phyloP scores from a whole-genome alignment of 2,329 filamentous ascomycete genomes.

The Pestalotiopsis sp. region DNA sequence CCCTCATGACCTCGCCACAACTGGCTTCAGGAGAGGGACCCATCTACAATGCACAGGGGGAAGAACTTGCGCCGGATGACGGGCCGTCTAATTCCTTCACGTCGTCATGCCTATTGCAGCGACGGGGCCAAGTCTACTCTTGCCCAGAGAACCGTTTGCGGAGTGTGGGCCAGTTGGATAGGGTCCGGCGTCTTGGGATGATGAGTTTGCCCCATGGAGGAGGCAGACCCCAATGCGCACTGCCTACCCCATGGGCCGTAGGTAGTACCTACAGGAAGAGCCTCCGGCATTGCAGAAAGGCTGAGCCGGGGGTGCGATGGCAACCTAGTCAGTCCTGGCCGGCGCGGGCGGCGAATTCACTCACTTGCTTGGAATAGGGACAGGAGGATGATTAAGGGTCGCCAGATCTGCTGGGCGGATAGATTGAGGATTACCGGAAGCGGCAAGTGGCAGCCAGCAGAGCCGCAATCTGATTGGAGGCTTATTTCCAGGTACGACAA shows the following conservation, averaged over 20 bases:
- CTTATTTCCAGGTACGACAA: slow-evolving; percentile 20
- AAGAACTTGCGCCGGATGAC: slow-evolving; percentile 10
- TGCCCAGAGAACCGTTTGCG: background rate
- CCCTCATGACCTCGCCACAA: background rate
- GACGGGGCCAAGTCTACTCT: background rate
- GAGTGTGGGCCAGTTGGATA: background rate
- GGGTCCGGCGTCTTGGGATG: slow-evolving; percentile 5
- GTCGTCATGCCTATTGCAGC: background rate
- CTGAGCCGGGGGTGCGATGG: background rate
- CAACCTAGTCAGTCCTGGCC: background rate
- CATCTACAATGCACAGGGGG: background rate
- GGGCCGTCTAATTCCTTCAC: slow-evolving; percentile 8
- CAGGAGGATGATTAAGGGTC: slow-evolving; percentile 12
- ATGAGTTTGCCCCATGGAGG: background rate
- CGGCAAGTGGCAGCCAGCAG: slow-evolving; percentile 8
- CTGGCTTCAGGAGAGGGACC: background rate
- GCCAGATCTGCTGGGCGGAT: slow-evolving; percentile 8
- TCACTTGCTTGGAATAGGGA: background rate
- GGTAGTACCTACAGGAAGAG: slow-evolving; percentile 1
- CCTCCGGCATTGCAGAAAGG: background rate
- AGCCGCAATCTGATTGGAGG: slow-evolving; percentile 21
- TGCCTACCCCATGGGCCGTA: too few relatives aligned
- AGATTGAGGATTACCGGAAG: slow-evolving; percentile 16
- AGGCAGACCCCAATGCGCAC: background rate
- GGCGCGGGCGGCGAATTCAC: slow-evolving; percentile 9